phyloP scores from a whole-genome alignment of 2,329 filamentous ascomycete genomes.

The Hymenoscyphus albidus region DNA sequence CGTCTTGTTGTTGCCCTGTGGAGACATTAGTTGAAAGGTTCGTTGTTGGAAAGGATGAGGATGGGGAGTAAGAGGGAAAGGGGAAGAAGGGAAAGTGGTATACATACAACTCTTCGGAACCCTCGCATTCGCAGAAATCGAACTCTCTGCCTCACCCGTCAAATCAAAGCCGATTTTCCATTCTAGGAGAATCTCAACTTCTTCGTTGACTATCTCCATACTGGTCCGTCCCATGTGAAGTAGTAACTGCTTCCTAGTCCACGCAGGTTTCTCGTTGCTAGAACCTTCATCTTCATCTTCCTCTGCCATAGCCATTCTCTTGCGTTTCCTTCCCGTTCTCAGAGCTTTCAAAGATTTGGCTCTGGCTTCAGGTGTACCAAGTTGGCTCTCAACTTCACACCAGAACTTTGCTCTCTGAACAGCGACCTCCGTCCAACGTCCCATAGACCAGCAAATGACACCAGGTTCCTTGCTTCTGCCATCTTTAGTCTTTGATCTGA shows the following conservation, averaged over 20 bases:
- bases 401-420: constrained; percentile 60
- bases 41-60: constrained; percentile 28
- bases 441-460: constrained; percentile 63
- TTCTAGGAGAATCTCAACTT: constrained; percentile 43
- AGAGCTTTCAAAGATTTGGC: constrained; percentile 18
- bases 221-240: constrained; percentile 51
- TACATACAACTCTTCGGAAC: constrained; percentile 62
- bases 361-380: constrained; percentile 39
- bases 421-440: constrained; percentile 62
- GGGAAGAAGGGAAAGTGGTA: background rate
- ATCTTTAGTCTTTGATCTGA: constrained; percentile 35
- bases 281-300: constrained; percentile 32
- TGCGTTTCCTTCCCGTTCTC: constrained; percentile 22
- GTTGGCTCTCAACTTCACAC: constrained; percentile 48
- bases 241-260: constrained; percentile 46
- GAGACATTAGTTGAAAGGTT: no score
- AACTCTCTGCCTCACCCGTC: constrained; percentile 66
- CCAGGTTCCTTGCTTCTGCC: constrained; percentile 54
- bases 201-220: constrained; percentile 34
- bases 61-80: background rate
- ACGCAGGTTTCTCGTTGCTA: constrained; percentile 19
- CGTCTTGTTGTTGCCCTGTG: constrained; percentile 59
- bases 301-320: constrained; percentile 24
- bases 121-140: constrained; percentile 50
- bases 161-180: constrained; percentile 68